Percentiles rank a stretch among this genome's conserved stretches.
These are phyloP conservation scores for Colletotrichum cuscutae DNA, from an alignment of 2,329 filamentous ascomycete genomes.

Conservation along the genomic window DNA sequence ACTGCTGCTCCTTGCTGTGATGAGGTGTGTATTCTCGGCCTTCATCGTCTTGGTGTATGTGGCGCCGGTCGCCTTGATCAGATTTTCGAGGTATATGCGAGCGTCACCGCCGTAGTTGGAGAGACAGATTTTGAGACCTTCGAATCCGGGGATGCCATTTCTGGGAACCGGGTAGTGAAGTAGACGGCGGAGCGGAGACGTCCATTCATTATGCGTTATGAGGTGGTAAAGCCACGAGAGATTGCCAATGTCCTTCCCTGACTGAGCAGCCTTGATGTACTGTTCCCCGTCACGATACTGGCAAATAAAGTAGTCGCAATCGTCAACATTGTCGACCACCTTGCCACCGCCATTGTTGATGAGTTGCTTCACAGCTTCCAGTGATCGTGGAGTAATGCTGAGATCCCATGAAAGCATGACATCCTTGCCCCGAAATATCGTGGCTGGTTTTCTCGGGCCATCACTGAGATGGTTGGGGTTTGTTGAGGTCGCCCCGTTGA, in stretches of 20 bases:
- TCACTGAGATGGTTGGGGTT: conserved; percentile 55
- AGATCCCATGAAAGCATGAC: conserved; percentile 83
- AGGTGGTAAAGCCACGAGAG: conserved; percentile 94
- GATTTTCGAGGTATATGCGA: conserved; percentile 90
- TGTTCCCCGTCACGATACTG: conserved; percentile 85
- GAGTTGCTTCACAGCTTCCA: conserved; percentile 74
- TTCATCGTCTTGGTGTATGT: conserved; percentile 96
- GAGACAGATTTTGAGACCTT: conserved; percentile 81
- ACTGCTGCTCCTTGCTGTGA: conserved; percentile 88
- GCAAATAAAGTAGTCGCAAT: conserved; percentile 87
- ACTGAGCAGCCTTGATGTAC: conserved; percentile 80
- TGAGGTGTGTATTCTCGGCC: conserved; percentile 92
- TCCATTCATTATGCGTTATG: conserved; percentile 90
- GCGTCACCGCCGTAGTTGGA: conserved; percentile 98
- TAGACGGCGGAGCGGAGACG: conserved; percentile 82
- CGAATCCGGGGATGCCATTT: conserved; percentile 82
- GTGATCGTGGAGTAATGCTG: conserved; percentile 73
- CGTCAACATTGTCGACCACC: conserved; percentile 71
- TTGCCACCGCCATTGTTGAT: conserved; percentile 77
- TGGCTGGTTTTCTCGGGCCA: conserved; percentile 62
- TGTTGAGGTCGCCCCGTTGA: conserved; percentile 73
- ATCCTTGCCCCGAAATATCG: conserved; percentile 81
- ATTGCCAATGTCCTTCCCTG: conserved; percentile 87
- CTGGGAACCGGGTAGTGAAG: conserved; percentile 90
- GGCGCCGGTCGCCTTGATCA: conserved; percentile 85